A percentile compares a stretch with the other conserved stretches of the same genome.
These are phyloP conservation scores for Chrysanthemum seticuspe DNA, from an alignment of 129 eudicot species.

Conservation along the genomic window DNA sequence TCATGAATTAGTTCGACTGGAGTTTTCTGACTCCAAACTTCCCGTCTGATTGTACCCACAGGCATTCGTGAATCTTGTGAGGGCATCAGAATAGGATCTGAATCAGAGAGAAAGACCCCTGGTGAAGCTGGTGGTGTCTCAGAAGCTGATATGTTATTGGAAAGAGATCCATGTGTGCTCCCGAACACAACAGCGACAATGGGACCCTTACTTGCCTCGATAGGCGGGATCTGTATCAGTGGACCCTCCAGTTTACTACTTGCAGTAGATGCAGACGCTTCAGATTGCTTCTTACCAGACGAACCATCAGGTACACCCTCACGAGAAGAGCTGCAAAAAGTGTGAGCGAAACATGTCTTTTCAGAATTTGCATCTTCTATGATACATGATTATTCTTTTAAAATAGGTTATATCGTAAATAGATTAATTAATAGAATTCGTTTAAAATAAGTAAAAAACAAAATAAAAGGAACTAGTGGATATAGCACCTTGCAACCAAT, in stretches of 20 bases:
- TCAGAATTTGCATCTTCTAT: not conserved
- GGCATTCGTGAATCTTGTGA: constrained; percentile 55
- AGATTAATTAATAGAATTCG: not conserved
- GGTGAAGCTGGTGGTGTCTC: constrained; percentile 35
- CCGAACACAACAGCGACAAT: constrained; percentile 8
- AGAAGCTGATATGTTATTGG: constrained; percentile 27
- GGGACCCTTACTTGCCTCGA: constrained; percentile 33
- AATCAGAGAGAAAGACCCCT: constrained; percentile 46
- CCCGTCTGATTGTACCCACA: constrained; percentile 54
- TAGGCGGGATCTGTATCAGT: not conserved
- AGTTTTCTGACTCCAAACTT: constrained; percentile 43
- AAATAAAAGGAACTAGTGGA: not conserved
- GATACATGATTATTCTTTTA: not conserved
- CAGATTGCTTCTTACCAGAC: constrained; percentile 32
- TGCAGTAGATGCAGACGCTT: constrained; percentile 11
- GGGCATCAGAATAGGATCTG: constrained; percentile 61
- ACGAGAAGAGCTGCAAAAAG: constrained; percentile 48
- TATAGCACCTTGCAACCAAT: constrained; percentile 46
- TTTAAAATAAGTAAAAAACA: not conserved
- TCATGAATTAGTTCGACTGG: constrained; percentile 32
- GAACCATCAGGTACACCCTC: not conserved
- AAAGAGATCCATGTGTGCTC: constrained; percentile 19
- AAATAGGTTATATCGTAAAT: constrained; percentile 17
- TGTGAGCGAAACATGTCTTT: constrained; percentile 10
- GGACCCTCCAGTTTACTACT: not conserved